Base-by-base conservation (phyloP, 768 basidiomycete genomes). In the Leccinum subgranulosum region DNA sequence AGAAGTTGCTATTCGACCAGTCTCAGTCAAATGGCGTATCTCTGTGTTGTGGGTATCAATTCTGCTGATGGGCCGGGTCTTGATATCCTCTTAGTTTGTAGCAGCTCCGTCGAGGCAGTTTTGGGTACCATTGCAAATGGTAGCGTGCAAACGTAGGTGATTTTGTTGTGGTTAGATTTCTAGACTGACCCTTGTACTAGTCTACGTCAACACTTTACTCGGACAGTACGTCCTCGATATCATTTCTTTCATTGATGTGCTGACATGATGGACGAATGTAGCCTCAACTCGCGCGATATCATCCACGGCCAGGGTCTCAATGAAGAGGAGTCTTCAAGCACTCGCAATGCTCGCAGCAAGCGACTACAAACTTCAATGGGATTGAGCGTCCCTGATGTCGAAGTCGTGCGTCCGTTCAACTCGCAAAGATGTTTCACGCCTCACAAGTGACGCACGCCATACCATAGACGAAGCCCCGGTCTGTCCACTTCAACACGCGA, bases 91-190 rank as follows among this genome's bases (percentile, higher is more conserved):
- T 4, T 21, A 73, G 72, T 70, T 72, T 33, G 10, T 70, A 14
- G 63, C 51, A 5, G 50, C 57, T 7, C 72, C 70, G 3, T 58
- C 64, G 10, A 60, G 39, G 33, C 64, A 34, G 12, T 55, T 49
- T 51, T 73, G 72, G 70, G 34, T 72, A 46, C 60, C 63, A 11
- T 14, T 72, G 2, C 68, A 72, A 53, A 73, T 72, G 72, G 19
- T 64, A 3, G 25, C 60, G 9, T 43, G 62, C 57, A 73, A 69
- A 46, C 0, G 70, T 68, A 41, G 19, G 72, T 55, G 9, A 17
- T 6, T 4, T 17, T 2, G 10, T 6, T 17, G 1, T 5, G 3
- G 6, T 14, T 8, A 15, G 2, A 51, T 31, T 23, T 19, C n/a
- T 17, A 8, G 4, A 23, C 54, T 62, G 27, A 64, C 23, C 1